A percentile compares a stretch with the other conserved stretches of the same genome.
Evolutionary conservation across 129 eudicot species (phyloP).

Genomic region (Dittrichia graveolens): DNA sequence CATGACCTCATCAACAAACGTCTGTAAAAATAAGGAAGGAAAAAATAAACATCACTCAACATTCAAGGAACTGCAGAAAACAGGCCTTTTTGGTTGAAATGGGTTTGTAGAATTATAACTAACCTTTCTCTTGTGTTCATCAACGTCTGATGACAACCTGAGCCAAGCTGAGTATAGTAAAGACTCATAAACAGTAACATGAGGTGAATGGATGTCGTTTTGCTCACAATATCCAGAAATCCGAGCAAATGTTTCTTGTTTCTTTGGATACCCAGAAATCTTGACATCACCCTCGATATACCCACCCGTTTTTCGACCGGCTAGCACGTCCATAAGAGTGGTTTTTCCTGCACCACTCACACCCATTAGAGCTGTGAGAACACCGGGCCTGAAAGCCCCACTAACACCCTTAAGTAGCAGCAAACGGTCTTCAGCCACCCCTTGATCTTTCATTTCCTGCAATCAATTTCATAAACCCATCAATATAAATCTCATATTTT

Average conservation of each 20-base stretch:
- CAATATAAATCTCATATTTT: not conserved
- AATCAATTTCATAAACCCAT: slow-evolving; percentile 23
- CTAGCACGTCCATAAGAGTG: slow-evolving; percentile 87
- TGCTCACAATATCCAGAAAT: slow-evolving; percentile 94
- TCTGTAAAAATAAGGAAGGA: slow-evolving; percentile 36
- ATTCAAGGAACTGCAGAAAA: not conserved
- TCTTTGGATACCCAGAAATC: slow-evolving; percentile 80
- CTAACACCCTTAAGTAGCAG: slow-evolving; percentile 74
- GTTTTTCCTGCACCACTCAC: slow-evolving; percentile 98
- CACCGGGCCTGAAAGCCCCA: slow-evolving; percentile 89
- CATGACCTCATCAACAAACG: slow-evolving; percentile 84
- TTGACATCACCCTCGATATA: slow-evolving; percentile 65
- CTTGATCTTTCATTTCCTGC: slow-evolving; percentile 88
- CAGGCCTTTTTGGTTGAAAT: not conserved
- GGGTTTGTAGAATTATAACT: slow-evolving; percentile 1
- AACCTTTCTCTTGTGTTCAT: slow-evolving; percentile 63
- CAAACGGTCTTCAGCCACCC: slow-evolving; percentile 56
- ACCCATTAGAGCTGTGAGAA: slow-evolving; percentile 93
- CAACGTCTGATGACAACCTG: slow-evolving; percentile 66
- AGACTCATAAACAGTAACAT: slow-evolving; percentile 80
- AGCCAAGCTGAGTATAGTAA: slow-evolving; percentile 87
- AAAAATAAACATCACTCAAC: not conserved
- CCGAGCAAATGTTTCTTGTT: slow-evolving; percentile 84
- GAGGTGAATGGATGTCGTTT: slow-evolving; percentile 87
- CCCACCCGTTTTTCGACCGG: slow-evolving; percentile 91